These are phyloP conservation scores for Senna tora DNA, from an alignment of 306 rosid genomes.

Conservation along the genomic window DNA sequence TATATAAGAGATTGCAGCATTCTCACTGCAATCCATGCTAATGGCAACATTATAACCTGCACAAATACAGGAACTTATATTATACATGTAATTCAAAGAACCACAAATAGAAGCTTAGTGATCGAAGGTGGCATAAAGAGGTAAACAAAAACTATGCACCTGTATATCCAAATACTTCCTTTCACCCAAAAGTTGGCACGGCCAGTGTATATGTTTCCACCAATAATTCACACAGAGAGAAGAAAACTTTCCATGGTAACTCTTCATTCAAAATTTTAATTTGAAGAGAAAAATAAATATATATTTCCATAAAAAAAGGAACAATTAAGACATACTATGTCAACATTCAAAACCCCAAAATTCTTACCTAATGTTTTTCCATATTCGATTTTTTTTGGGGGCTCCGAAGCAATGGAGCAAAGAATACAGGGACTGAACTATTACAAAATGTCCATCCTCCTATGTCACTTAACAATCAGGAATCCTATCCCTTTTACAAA, in stretches of 20 bases:
- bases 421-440: slow-evolving; percentile 57
- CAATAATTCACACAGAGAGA: slow-evolving; percentile 7
- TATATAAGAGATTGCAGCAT: background rate
- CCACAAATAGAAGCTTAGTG: slow-evolving; percentile 15
- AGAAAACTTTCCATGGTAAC: slow-evolving; percentile 42
- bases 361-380: slow-evolving; percentile 57
- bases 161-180: slow-evolving; percentile 21
- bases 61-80: slow-evolving; percentile 23
- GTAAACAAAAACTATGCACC: slow-evolving; percentile 35
- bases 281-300: slow-evolving; percentile 28
- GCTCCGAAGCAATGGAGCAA: slow-evolving; percentile 64
- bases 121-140: slow-evolving; percentile 13
- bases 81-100: slow-evolving; percentile 14
- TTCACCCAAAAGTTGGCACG: slow-evolving; percentile 35
- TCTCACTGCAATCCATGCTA: background rate
- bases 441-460: slow-evolving; percentile 49
- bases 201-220: background rate
- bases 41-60: slow-evolving; percentile 31
- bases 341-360: slow-evolving; percentile 60
- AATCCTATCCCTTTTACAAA: slow-evolving; percentile 50
- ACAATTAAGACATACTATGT: slow-evolving; percentile 36
- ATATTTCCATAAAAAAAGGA: slow-evolving; percentile 40
- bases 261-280: slow-evolving; percentile 49
- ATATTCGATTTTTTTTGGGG: slow-evolving; percentile 42
- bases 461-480: slow-evolving; percentile 34